These are phyloP conservation scores for Sphaerulina vaccinii DNA, from an alignment of 2,329 filamentous ascomycete genomes.

Conservation along the genomic window DNA sequence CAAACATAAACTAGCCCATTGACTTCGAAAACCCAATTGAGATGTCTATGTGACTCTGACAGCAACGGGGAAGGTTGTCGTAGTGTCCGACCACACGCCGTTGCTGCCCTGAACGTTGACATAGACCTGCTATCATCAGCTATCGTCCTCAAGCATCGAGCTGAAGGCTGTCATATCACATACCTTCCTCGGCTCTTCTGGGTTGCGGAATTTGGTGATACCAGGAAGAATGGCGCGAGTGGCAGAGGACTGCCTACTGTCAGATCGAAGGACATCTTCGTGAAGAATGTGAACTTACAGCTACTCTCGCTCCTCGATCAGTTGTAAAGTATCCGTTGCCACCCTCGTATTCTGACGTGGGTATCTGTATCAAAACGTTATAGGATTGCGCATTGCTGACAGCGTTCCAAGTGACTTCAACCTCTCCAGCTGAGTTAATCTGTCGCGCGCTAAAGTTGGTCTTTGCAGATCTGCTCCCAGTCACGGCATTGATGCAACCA, in stretches of 20 bases:
- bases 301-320: background rate
- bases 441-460: background rate
- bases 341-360: background rate
- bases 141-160: no score
- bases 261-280: background rate
- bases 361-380: constrained; percentile 2
- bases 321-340: background rate
- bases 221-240: background rate
- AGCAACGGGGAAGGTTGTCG: background rate
- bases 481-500: background rate
- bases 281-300: background rate
- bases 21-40: no score
- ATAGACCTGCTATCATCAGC: background rate
- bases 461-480: background rate
- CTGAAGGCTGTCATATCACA: background rate
- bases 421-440: background rate
- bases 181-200: constrained; percentile 6
- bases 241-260: background rate
- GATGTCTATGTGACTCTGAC: background rate
- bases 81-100: background rate
- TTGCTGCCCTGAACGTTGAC: background rate
- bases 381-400: background rate
- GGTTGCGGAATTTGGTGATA: background rate
- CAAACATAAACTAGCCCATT: no score
- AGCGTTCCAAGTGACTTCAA: background rate